phyloP scores from a whole-genome alignment of 441 rosid species.

The Francoa sonchifolia region DNA sequence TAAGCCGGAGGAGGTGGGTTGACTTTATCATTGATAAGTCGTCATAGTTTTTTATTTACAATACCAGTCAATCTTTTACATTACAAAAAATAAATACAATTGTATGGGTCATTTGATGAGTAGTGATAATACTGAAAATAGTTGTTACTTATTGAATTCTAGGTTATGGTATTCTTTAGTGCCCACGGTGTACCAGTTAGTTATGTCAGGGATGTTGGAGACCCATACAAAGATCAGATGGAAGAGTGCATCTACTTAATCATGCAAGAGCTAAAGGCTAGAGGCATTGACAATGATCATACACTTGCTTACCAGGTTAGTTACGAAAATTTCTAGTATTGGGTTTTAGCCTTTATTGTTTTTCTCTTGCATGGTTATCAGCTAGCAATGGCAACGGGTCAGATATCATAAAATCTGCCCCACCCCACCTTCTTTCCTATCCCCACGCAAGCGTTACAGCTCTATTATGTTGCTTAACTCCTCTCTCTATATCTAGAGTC shows the following conservation, averaged over 20 bases:
- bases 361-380: neutral
- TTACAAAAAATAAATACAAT: no score
- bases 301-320: slow-evolving; percentile 82
- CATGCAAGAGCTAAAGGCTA: slow-evolving; percentile 66
- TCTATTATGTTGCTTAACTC: neutral
- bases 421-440: no score
- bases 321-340: slow-evolving; percentile 1
- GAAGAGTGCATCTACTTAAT: slow-evolving; percentile 78
- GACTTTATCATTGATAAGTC: no score
- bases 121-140: neutral
- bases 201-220: slow-evolving; percentile 80
- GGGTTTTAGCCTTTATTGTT: neutral
- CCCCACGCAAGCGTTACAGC: no score
- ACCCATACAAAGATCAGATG: slow-evolving; percentile 96
- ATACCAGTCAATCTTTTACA: no score
- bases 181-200: slow-evolving; percentile 95
- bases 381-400: no score
- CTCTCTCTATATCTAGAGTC: slow-evolving; percentile 57
- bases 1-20: slow-evolving; percentile 56
- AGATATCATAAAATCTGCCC: no score
- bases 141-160: slow-evolving; percentile 6
- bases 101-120: slow-evolving; percentile 3
- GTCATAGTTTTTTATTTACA: no score
- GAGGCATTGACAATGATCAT: slow-evolving; percentile 62
- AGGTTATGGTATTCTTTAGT: slow-evolving; percentile 91